Base-by-base conservation (phyloP, 2,329 filamentous ascomycete genomes). In the Diaporthe sp. region DNA sequence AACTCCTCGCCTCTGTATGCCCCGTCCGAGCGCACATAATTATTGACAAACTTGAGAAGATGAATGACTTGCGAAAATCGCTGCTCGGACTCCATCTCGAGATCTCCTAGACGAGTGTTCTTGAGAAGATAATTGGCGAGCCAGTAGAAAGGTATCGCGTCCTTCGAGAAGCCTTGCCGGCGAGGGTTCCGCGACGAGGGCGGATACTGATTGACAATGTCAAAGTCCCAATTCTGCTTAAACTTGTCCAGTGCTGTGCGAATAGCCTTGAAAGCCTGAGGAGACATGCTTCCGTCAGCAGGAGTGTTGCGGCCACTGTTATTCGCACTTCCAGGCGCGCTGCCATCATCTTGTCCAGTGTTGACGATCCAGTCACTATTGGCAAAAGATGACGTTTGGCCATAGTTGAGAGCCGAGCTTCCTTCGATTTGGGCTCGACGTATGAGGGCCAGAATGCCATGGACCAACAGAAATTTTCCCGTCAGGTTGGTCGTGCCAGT, bases 91-190 rank as follows among this genome's bases (percentile, higher is more conserved):
- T 87, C 82, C 78, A 89, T 83, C 57, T 88, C 85, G 80, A 90
- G 86, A 77, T 92, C 89, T 40, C 86, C 82, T 17, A 85, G 80
- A 35, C 87, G 84, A 25, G 88, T 89, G 75, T 90, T 89, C 80
- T 91, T 90, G 71, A 94, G 83, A 79, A 94, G 87, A 78, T 90
- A 89, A 76, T 89, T 92, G 22, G 91, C 92, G 55, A 95, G 86
- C 87, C 91, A 95, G 84, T 92, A 95, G 81, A 92, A 95, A 78
- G 94, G 92, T 19, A 94, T 89, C 2, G 89, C 92, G 78, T 95
- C 93, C 67, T 92, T 86, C 71, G 91, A 94, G 82, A 94, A 94
- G 0, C 93, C 93, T 77, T 92, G 88, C 22, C 92, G 90, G 64
- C 87, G 86, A 67, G 86, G 85, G 72, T 88, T 89, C 84, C 84